These are phyloP conservation scores for Spathaspora boniae DNA, from an alignment of 805 yeast genomes.

Conservation along the genomic window DNA sequence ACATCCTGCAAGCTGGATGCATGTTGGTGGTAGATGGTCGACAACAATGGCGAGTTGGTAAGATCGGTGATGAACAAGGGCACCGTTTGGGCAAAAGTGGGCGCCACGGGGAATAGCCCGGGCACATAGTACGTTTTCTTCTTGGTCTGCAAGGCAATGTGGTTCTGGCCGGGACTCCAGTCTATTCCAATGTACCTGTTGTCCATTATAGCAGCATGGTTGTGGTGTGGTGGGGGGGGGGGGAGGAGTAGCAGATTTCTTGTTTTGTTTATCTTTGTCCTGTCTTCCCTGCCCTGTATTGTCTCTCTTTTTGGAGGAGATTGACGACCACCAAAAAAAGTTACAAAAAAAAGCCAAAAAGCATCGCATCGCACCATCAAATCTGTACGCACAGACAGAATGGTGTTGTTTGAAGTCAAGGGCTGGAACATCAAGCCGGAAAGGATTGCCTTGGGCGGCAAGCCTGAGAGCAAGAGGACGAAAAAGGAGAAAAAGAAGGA, in stretches of 20 bases:
- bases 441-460: conserved; percentile 46
- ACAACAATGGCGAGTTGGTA: conserved; percentile 9
- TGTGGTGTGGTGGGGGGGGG: too few species aligned
- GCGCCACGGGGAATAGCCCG: conserved; percentile 31
- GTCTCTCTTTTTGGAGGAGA: conserved; percentile 4
- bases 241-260: too few species aligned
- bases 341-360: conserved; percentile 2
- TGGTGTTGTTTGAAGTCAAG: conserved; percentile 75
- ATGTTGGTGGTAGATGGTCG: conserved; percentile 17
- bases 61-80: conserved; percentile 33
- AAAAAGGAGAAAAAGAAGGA: conserved; percentile 22
- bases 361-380: conserved; percentile 6
- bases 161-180: conserved; percentile 33
- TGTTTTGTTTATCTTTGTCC: too few species aligned
- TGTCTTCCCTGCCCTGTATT: background rate
- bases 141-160: conserved; percentile 25
- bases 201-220: too few species aligned
- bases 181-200: conserved; percentile 19
- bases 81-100: conserved; percentile 16
- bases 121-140: conserved; percentile 29
- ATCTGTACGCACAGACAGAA: conserved; percentile 17
- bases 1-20: conserved; percentile 11
- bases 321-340: background rate
- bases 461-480: conserved; percentile 22
- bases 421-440: conserved; percentile 73